Conservation (phyloP, 768 basidiomycete species). For the Mycena latifolia region DNA sequence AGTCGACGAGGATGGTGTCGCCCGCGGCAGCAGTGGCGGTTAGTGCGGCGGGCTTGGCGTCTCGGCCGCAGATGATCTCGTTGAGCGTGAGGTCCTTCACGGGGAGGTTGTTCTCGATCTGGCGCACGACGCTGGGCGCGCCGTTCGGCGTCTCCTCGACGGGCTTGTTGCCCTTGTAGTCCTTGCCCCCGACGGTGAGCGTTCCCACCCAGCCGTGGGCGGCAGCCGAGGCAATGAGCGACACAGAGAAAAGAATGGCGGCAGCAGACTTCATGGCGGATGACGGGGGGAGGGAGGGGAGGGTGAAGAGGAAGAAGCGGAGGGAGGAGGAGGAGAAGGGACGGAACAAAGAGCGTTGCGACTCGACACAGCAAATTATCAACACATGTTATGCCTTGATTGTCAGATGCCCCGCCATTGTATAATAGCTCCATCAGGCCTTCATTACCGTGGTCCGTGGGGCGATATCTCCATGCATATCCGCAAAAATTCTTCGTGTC, state of each 20-base stretch:
- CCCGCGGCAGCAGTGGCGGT: constrained; percentile 62
- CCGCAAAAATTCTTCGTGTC: no score
- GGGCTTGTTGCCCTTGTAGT: constrained; percentile 27
- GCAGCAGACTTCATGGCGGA: constrained; percentile 19
- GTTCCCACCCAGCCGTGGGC: constrained; percentile 33
- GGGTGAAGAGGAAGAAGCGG: not conserved
- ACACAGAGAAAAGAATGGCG: constrained; percentile 15
- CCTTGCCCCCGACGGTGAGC: constrained; percentile 22
- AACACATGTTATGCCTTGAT: not conserved
- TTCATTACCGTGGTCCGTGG: no score
- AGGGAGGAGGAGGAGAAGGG: not conserved
- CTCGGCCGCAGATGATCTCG: constrained; percentile 61
- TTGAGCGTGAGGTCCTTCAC: constrained; percentile 56
- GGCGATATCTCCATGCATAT: no score
- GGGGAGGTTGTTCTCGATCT: constrained; percentile 35
- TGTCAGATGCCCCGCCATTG: constrained; percentile 4
- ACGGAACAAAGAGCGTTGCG: not conserved
- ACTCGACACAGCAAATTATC: not conserved
- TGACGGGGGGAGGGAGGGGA: not conserved
- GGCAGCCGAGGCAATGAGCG: constrained; percentile 32
- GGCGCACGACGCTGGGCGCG: constrained; percentile 22
- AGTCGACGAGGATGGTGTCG: constrained; percentile 56
- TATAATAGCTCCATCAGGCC: not conserved
- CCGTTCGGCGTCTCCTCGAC: constrained; percentile 12
- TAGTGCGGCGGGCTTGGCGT: constrained; percentile 56